These are phyloP conservation scores for Blepharisma stoltei DNA, from an alignment of 73 alveolate species.

Conservation along the genomic window DNA sequence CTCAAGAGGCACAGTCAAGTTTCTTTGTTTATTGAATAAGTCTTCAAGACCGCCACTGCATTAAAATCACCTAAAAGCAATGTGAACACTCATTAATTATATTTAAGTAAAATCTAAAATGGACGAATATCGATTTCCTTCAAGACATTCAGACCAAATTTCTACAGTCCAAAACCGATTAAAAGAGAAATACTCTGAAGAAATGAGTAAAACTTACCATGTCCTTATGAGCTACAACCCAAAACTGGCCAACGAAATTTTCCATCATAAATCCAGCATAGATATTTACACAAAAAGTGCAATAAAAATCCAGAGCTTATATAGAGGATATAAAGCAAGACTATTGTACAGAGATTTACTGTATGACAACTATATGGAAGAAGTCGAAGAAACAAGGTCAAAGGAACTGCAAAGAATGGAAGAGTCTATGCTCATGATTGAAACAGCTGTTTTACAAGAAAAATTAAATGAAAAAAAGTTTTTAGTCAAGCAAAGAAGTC, in stretches of 20 bases:
- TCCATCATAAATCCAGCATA: not conserved
- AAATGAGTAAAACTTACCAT: not conserved
- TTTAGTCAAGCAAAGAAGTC: not conserved
- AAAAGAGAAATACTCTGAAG: not conserved
- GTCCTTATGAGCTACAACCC: not conserved
- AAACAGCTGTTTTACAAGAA: not conserved
- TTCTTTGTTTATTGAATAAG: conserved; percentile 1
- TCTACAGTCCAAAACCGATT: too few species aligned
- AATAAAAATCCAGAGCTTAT: not conserved
- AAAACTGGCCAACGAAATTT: not conserved
- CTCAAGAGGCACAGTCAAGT: conserved; percentile 7
- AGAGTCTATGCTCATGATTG: not conserved
- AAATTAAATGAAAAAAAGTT: not conserved
- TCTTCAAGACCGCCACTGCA: conserved; percentile 32
- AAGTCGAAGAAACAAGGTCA: not conserved
- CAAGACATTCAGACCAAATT: too few species aligned
- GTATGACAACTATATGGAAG: not conserved
- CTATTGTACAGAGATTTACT: not conserved
- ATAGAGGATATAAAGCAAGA: not conserved
- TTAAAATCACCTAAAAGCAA: conserved; percentile 16
- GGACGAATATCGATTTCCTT: too few species aligned
- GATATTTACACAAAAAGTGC: not conserved
- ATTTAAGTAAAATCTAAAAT: too few species aligned
- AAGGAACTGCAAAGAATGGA: not conserved
- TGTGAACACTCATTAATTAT: not conserved